A percentile compares a stretch with the other conserved stretches of the same genome.
Conservation (phyloP, 306 rosid genomes). For the Begonia masoniana region DNA sequence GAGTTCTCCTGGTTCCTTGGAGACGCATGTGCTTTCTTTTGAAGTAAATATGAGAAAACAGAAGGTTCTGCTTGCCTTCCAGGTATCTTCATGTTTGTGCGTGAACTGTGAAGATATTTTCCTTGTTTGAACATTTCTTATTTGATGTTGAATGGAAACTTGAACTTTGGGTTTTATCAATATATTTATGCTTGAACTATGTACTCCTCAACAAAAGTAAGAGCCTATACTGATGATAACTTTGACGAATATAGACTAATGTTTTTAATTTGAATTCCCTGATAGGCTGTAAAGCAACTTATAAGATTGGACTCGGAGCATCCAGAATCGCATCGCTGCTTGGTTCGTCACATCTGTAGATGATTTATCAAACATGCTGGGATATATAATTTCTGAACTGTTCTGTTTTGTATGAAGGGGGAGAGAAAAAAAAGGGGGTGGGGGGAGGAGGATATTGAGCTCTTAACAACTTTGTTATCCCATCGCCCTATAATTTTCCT, state of each 20-base stretch:
- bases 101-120: too few species aligned
- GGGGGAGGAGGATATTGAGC: too few species aligned
- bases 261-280: too few species aligned
- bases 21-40: slow-evolving; percentile 86
- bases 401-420: background rate
- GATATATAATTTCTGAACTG: background rate
- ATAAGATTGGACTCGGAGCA: slow-evolving; percentile 79
- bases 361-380: background rate
- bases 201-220: too few species aligned
- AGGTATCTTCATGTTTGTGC: slow-evolving; percentile 27
- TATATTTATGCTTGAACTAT: too few species aligned
- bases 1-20: slow-evolving; percentile 69
- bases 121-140: too few species aligned
- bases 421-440: too few species aligned
- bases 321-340: slow-evolving; percentile 90
- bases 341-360: slow-evolving; percentile 36
- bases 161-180: too few species aligned
- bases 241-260: too few species aligned
- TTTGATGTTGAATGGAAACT: too few species aligned
- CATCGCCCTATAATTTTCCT: background rate
- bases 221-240: too few species aligned
- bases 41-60: slow-evolving; percentile 75
- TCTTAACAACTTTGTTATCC: background rate
- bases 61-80: slow-evolving; percentile 79
- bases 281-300: slow-evolving; percentile 83